Conservation (phyloP, 768 basidiomycete species). For the Lactarius tabidus region DNA sequence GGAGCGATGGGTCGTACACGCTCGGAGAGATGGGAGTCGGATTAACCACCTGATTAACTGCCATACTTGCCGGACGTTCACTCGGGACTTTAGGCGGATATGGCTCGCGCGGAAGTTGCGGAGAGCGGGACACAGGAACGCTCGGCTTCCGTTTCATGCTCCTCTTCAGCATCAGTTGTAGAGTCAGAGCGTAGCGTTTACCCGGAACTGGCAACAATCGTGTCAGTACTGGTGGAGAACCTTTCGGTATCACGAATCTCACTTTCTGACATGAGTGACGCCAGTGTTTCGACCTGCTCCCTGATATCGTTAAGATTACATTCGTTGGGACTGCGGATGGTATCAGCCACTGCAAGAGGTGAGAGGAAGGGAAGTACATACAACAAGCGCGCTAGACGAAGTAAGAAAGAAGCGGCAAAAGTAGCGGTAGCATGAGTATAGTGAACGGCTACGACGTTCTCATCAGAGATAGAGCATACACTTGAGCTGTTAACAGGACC, state of each 20-base stretch:
- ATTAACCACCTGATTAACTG: slow-evolving; percentile 26
- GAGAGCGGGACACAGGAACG: slow-evolving; percentile 59
- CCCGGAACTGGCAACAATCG: slow-evolving; percentile 63
- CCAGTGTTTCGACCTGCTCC: slow-evolving; percentile 72
- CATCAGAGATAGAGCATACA: not conserved
- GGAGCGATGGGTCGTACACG: slow-evolving; percentile 19
- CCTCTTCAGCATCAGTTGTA: slow-evolving; percentile 85
- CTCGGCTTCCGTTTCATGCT: slow-evolving; percentile 55
- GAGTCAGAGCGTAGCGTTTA: slow-evolving; percentile 85
- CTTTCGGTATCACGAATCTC: slow-evolving; percentile 29
- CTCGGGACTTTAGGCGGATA: slow-evolving; percentile 34
- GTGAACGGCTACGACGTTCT: slow-evolving; percentile 59
- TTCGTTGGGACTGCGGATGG: slow-evolving; percentile 63
- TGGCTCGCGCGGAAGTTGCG: slow-evolving; percentile 50
- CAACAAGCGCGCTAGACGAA: slow-evolving; percentile 86
- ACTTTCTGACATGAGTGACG: slow-evolving; percentile 76
- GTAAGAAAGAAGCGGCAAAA: slow-evolving; percentile 85
- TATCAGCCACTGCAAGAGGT: not conserved
- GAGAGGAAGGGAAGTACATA: slow-evolving; percentile 37
- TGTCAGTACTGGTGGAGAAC: slow-evolving; percentile 18
- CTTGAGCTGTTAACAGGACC: slow-evolving; percentile 26
- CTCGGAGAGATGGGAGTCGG: slow-evolving; percentile 24
- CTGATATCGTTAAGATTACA: slow-evolving; percentile 74
- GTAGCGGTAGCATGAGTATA: slow-evolving; percentile 92
- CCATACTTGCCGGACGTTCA: slow-evolving; percentile 26